phyloP scores from a whole-genome alignment of 345 rosid species.

The Aegle marmelos region DNA sequence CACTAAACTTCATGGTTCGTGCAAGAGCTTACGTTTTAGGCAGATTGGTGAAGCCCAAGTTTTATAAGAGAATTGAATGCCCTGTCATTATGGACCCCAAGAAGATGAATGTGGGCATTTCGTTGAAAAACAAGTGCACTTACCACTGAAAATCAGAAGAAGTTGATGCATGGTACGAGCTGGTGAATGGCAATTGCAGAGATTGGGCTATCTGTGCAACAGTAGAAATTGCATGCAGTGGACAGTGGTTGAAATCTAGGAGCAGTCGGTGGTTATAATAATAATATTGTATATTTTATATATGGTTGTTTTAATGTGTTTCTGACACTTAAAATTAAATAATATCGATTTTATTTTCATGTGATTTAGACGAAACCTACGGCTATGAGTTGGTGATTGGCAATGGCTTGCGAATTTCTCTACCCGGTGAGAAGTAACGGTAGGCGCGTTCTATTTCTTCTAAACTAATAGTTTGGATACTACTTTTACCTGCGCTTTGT shows the following conservation, averaged over 20 bases:
- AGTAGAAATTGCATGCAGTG: not conserved
- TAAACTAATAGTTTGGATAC: not conserved
- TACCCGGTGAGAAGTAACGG: too few relatives aligned
- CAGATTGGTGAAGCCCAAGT: constrained; percentile 51
- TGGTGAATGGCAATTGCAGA: not conserved
- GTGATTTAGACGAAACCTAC: not conserved
- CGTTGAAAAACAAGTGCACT: constrained; percentile 51
- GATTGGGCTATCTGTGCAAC: not conserved
- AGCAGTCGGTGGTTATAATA: constrained; percentile 6
- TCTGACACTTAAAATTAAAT: not conserved
- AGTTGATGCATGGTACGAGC: not conserved
- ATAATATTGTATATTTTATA: not conserved
- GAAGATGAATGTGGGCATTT: constrained; percentile 40
- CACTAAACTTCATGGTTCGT: constrained; percentile 45
- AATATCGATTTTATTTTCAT: not conserved
- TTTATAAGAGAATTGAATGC: constrained; percentile 51
- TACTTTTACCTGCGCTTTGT: not conserved
- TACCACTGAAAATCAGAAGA: constrained; percentile 22
- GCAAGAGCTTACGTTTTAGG: constrained; percentile 68
- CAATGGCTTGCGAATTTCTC: not conserved
- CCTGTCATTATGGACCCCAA: constrained; percentile 47
- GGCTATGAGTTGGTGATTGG: not conserved
- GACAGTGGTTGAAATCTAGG: not conserved
- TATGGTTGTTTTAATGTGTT: not conserved
- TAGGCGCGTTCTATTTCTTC: too few relatives aligned